Evolutionary conservation across 2,329 filamentous ascomycete genomes (phyloP), one percentile per base, ranked within the genome.

Genomic region (Cladosporium sp.): DNA sequence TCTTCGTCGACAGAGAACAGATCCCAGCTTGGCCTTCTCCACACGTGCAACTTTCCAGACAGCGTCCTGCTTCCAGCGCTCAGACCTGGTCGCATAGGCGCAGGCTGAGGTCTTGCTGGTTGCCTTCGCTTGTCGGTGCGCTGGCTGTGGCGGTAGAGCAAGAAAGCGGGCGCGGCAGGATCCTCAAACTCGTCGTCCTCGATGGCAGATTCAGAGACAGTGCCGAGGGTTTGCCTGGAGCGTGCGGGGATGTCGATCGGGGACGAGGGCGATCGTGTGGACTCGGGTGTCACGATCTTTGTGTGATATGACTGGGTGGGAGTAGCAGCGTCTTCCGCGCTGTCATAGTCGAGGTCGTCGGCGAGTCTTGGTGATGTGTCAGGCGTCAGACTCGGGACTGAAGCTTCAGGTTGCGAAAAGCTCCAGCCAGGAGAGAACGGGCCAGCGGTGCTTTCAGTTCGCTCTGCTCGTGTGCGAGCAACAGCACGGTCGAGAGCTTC

Each of bases 371-470:
- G 75, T 7, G 74, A 76, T 61, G 67, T 70, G 66, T 77, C 75
- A 0, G 75, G 75, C 6, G 75, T 77, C 21, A 77, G 71, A 52
- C 67, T 70, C 1, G 75, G 75, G 12, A 75, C n/a, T 32, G 70
- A 30, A 30, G 28, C 69, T 12, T 72, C 65, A 24, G 11, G 32
- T 14, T 41, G 60, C 18, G 34, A 18, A 24, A 32, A 32, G 38
- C 12, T 52, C 6, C 52, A 59, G 8, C 54, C 54, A 28, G 41
- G 47, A 51, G 58, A 47, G 21, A 36, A 58, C 3, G 52, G 28
- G 2, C 24, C 54, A 24, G 38, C 11, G 4, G 49, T 21, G 10
- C 36, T 49, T 34, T 55, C 60, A n/a, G 15, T 36, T 18, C 21
- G 49, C 30, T 49, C 51, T 18, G 52, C 38, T 59, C 52, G 24